phyloP scores from a whole-genome alignment of 495 filamentous ascomycete species.

The Penicillium dipodomyicola region DNA sequence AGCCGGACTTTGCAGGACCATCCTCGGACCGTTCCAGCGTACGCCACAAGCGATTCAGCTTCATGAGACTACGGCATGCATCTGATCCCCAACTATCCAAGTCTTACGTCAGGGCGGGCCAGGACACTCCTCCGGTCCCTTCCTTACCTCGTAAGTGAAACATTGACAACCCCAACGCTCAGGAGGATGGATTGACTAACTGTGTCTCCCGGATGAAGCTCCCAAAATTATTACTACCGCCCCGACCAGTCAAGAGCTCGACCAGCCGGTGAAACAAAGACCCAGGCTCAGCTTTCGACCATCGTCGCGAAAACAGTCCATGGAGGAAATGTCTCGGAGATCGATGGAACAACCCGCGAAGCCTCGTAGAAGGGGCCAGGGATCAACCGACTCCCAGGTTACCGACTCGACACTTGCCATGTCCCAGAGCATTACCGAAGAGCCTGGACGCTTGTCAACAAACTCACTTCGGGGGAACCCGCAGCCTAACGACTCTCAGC shows the following conservation, averaged over 20 bases:
- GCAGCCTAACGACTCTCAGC: conserved; percentile 65
- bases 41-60: conserved; percentile 69
- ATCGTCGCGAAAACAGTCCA: conserved; percentile 33
- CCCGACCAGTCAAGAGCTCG: conserved; percentile 66
- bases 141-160: conserved; percentile 66
- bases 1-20: conserved; percentile 17
- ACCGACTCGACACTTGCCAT: conserved; percentile 43
- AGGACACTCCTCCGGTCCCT: conserved; percentile 69
- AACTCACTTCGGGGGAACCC: conserved; percentile 52
- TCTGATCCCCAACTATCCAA: conserved; percentile 90
- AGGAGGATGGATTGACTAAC: conserved; percentile 1
- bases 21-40: conserved; percentile 29
- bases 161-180: background rate
- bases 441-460: conserved; percentile 59
- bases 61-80: conserved; percentile 87
- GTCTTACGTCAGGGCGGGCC: conserved; percentile 65
- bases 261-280: conserved; percentile 52
- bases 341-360: conserved; percentile 19
- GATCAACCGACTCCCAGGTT: conserved; percentile 36
- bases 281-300: conserved; percentile 35
- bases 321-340: conserved; percentile 33
- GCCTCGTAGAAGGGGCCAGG: conserved; percentile 26
- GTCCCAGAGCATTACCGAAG: conserved; percentile 63
- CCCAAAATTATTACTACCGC: conserved; percentile 93
- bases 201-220: conserved; percentile 45